These are phyloP conservation scores for Suillus subluteus DNA, from an alignment of 768 basidiomycete species.

Conservation along the genomic window DNA sequence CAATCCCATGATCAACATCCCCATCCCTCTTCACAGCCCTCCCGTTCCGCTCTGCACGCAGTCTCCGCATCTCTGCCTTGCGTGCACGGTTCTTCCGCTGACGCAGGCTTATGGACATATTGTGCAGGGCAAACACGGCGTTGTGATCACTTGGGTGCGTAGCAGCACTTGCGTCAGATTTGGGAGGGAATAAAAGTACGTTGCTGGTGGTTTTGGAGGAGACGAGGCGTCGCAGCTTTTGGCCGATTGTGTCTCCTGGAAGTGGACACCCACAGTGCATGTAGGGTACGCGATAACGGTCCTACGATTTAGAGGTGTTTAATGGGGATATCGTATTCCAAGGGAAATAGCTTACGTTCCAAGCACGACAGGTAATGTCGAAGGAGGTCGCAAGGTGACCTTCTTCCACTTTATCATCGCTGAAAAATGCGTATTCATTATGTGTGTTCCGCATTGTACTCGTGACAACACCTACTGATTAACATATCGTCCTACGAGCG, in stretches of 20 bases:
- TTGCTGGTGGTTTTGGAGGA: conserved; percentile 9
- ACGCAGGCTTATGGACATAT: conserved; percentile 24
- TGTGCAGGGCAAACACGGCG: conserved; percentile 40
- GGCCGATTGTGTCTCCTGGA: conserved; percentile 49
- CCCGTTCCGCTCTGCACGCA: conserved; percentile 31
- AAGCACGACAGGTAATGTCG: conserved; percentile 53
- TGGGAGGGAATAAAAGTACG: conserved; percentile 37
- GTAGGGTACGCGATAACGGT: conserved; percentile 55
- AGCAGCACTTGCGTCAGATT: conserved; percentile 36
- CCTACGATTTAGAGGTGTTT: conserved; percentile 25
- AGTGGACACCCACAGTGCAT: conserved; percentile 61
- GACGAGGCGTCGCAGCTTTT: conserved; percentile 40
- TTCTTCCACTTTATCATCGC: conserved; percentile 58
- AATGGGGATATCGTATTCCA: not conserved
- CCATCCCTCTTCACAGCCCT: conserved; percentile 12
- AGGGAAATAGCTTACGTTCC: conserved; percentile 40
- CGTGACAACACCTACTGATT: conserved; percentile 49
- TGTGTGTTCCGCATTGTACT: not conserved
- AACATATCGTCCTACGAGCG: conserved; percentile 46
- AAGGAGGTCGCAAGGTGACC: conserved; percentile 45
- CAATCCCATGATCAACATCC: conserved; percentile 26
- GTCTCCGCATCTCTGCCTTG: conserved; percentile 30
- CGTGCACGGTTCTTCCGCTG: conserved; percentile 25
- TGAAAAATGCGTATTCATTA: conserved; percentile 23
- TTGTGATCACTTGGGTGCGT: conserved; percentile 62